Percentiles rank a stretch among this genome's conserved stretches.
Evolutionary conservation across 805 yeast species (phyloP).

Genomic region (Priceomyces medius): DNA sequence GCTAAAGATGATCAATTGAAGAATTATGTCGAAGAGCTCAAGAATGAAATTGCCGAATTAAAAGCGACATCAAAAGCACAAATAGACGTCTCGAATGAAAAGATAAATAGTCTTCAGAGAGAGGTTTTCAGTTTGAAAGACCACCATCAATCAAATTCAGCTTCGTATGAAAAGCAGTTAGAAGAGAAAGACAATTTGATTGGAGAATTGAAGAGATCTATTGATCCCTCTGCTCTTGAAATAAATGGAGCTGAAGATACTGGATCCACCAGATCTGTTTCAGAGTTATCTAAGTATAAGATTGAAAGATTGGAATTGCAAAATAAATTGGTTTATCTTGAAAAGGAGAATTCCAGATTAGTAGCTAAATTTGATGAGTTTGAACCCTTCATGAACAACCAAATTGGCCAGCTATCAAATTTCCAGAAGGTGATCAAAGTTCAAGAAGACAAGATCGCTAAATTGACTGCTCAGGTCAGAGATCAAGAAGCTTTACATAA

Average conservation of each 20-base stretch:
- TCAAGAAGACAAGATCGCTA: conserved; percentile 48
- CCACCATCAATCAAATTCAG: conserved; percentile 10
- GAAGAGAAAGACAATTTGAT: conserved; percentile 32
- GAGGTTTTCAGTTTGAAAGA: conserved; percentile 21
- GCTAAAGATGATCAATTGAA: conserved; percentile 29
- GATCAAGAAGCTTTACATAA: conserved; percentile 45
- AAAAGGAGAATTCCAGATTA: conserved; percentile 44
- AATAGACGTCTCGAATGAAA: conserved; percentile 57
- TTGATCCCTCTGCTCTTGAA: conserved; percentile 25
- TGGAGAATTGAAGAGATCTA: conserved; percentile 27
- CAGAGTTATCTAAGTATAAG: conserved; percentile 39
- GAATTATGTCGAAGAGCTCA: conserved; percentile 30
- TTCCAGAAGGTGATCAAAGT: conserved; percentile 54
- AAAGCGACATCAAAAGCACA: conserved; percentile 41
- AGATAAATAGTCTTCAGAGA: conserved; percentile 48
- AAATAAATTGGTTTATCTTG: conserved; percentile 44
- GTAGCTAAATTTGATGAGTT: conserved; percentile 43
- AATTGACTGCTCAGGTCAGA: conserved; percentile 39
- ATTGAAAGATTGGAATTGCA: conserved; percentile 44
- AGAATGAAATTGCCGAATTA: conserved; percentile 31
- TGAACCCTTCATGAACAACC: conserved; percentile 53
- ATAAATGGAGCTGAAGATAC: conserved; percentile 10
- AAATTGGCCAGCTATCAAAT: conserved; percentile 50
- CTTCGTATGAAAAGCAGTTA: conserved; percentile 19
- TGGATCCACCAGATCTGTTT: conserved; percentile 14